Evolutionary conservation across 371 early-diverging fungal species (phyloP), one percentile per base, ranked within the genome.

Genomic region (Blakeslea trispora): DNA sequence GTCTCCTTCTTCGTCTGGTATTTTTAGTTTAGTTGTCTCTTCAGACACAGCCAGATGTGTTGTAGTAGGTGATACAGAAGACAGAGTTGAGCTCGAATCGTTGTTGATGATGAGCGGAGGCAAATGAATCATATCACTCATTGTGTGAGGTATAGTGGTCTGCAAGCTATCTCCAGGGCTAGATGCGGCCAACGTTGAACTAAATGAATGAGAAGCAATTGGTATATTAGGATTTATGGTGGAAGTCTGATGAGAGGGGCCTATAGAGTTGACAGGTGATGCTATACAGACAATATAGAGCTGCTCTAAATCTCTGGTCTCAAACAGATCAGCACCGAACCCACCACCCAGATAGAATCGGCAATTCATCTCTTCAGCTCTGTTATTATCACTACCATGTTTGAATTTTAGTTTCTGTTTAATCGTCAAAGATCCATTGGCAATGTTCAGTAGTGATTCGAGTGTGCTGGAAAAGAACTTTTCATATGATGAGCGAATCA

Each of bases 311-410:
- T 31, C 55, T 0, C 15, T 13, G 3, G 39, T 18, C 10, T 64
- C 41, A 31, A 64, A 52, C 8, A 64, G 41, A 40, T 64, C 65
- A 2, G 60, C 65, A 5, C 65, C 65, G 21, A 65, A 53, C 1
- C 61, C 66, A 24, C 66, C 66, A 13, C 66, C 66, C 0, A 65
- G 32, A 50, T 65, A 65, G 21, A 65, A 57, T 8, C 53, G 40
- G 28, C 57, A 50, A 32, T 50, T 13, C 56, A 61, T 55, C 24
- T 50, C 57, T 28, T 58, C 40, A 0, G 17, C 35, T 1, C 21
- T 17, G 14, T 18, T 21, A 11, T 5, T 15, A 13, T 49, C 46
- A 10, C 45, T 11, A 9, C 50, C 55, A 46, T 34, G 39, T 9
- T 17, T 18, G 40, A 65, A 65, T 3, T 24, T 48, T 1, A 65